Evolutionary conservation across 2,329 filamentous ascomycete genomes (phyloP).

Genomic region (Sporothrix pseudoabietina): DNA sequence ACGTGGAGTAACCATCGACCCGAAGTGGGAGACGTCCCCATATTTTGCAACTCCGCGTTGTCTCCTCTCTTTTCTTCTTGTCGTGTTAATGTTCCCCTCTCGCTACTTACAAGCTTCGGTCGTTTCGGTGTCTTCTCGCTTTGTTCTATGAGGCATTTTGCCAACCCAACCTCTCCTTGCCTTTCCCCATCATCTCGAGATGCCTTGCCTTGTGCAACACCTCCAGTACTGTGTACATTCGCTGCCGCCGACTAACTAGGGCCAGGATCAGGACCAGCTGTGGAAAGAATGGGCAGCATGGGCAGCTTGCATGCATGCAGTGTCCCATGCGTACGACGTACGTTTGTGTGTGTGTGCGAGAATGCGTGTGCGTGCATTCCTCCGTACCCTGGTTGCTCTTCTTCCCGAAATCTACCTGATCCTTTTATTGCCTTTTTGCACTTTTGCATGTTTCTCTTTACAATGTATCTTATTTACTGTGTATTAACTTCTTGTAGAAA

Average conservation of each 20-base stretch:
- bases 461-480: neutral
- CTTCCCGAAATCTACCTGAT: neutral
- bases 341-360: neutral
- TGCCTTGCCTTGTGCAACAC: constrained; percentile 15
- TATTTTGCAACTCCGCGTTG: neutral
- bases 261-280: neutral
- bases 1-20: constrained; percentile 19
- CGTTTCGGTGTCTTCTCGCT: neutral
- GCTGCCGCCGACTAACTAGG: neutral
- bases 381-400: neutral
- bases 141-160: constrained; percentile 25
- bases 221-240: neutral
- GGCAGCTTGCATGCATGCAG: constrained; percentile 1
- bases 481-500: neutral
- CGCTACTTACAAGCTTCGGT: neutral
- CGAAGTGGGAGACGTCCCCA: constrained; percentile 13
- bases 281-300: neutral
- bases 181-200: neutral
- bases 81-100: neutral
- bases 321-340: neutral
- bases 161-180: neutral
- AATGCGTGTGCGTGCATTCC: neutral
- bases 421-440: neutral
- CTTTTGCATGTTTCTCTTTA: neutral
- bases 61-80: neutral